Base-by-base conservation (phyloP, 164 flowering plant genomes). In the Pachysandra terminalis region DNA sequence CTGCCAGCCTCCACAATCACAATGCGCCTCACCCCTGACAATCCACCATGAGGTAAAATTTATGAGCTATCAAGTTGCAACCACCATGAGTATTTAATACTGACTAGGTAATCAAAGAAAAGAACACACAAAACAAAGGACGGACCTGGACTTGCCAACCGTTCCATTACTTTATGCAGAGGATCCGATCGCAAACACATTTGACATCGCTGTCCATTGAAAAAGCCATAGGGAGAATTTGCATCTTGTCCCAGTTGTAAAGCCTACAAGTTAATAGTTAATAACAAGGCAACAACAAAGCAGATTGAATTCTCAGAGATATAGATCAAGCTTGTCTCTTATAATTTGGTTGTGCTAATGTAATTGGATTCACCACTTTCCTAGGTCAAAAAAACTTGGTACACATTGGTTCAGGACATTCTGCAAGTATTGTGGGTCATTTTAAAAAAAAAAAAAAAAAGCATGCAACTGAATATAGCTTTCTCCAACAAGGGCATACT, bases 1-100 rank as follows among this genome's bases (percentile, higher is more conserved):
- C 90, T 93, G 32, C 98, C 98, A 64, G 98, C 97, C 74, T 93
- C 98, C 67, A 93, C 97, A 53, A 93, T 71, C 26, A 93, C 78
- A 61, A 93, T 79, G 48, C 93, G 84, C 64, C 97, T 83, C 28
- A 93, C 90, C 56, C 96, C 98, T 93, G 84, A 77, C 71, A 74
- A 74, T 48, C 54, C 41, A 66, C n/a, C n/a, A 22, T 22, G 40
- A 12, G 17, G 51, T 5, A 5, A 56, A 22, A 21, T 56, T n/a
- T 56, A 8, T 15, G 9, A 22, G 59, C 26, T 14, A 56, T 7
- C 3, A 32, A 32, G 21, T n/a, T 56, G 59, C 0, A 0, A 21
- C 21, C 59, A n/a, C 21, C 10, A 12, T 56, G 25, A 14, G 16
- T n/a, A 56, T 14, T 21, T 12, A 56, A 25, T 14, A 56, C n/a